Evolutionary conservation across 768 basidiomycete species (phyloP), one percentile per base, ranked within the genome.

Genomic region (Sistotremastrum suecicum): DNA sequence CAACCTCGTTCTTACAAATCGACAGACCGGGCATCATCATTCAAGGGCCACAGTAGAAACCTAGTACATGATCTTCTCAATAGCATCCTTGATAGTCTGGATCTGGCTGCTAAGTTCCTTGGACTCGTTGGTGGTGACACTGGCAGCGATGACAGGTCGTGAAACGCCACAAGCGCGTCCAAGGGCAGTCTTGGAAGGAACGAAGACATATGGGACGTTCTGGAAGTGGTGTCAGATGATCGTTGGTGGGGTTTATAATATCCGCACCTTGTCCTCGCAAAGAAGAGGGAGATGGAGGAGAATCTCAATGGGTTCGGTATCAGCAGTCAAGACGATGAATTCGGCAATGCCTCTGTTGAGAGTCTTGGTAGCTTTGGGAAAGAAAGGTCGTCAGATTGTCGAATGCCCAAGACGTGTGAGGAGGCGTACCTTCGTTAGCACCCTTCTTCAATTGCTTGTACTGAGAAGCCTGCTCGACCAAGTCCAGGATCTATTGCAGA

Each of bases 391-490:
- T 39, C 34, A 36, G 30, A 32, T 28, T 34, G 42, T 40, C 37
- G 11, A 39, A 47, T 8, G 28, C 20, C 20, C 20, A 20, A 9
- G 9, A 9, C 41, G 28, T 41, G 7, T 45, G 7, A 45, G 10
- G n/a, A 11, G 10, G 57, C 71, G 34, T 42, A 86, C 88, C 86
- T 76, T 99, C 95, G 65, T 99, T 99, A 38, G 95, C 95, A 50
- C 95, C 94, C 69, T 97, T 97, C 70, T 97, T 98, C 41, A 97
- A 68, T 64, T 97, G 92, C 68, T 97, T 97, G 71, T 94, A 95
- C 64, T 91, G 83, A n/a, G 77, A 71, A 37, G 94, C 92, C 66
- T 94, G 87, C 61, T 95, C 89, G 33, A 95, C 84, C 47, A 98
- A 72, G 58, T 98, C 94, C 45, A 99, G 75, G 58, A 98, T 95